These are phyloP conservation scores for Fusarium tjaetaba DNA, from an alignment of 2,329 filamentous ascomycete species.

Conservation along the genomic window DNA sequence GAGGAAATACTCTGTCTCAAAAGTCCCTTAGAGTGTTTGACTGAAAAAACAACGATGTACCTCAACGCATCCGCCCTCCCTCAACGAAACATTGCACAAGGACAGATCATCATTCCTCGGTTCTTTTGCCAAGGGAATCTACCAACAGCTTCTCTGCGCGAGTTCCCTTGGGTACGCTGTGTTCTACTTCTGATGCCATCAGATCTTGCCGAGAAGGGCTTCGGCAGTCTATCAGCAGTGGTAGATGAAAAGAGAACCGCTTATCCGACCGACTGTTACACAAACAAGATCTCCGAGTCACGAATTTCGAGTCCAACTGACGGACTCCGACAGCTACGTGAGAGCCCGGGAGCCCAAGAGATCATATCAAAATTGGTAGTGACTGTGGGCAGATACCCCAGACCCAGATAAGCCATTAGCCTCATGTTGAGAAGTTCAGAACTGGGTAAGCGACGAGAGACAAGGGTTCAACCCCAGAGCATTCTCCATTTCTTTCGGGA, in stretches of 20 bases:
- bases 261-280: background rate
- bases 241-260: background rate
- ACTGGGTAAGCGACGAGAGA: constrained; percentile 6
- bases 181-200: constrained; percentile 7
- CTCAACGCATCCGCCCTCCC: constrained; percentile 26
- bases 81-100: constrained; percentile 16
- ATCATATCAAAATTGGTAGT: constrained; percentile 1
- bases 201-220: constrained; percentile 6
- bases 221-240: background rate
- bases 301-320: constrained; percentile 13
- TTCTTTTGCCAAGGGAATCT: background rate
- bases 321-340: background rate
- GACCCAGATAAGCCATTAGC: constrained; percentile 9
- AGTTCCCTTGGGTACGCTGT: background rate
- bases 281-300: constrained; percentile 2
- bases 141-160: background rate
- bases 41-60: background rate
- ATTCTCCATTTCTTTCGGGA: constrained; percentile 15
- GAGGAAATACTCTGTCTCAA: background rate
- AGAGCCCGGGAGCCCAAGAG: background rate
- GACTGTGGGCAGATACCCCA: background rate
- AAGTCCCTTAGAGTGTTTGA: background rate
- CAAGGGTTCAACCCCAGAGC: constrained; percentile 18
- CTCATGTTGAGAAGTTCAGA: background rate
- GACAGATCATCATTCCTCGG: background rate